These are phyloP conservation scores for Circinella minor DNA, from an alignment of 371 early-diverging fungal species.

Conservation along the genomic window DNA sequence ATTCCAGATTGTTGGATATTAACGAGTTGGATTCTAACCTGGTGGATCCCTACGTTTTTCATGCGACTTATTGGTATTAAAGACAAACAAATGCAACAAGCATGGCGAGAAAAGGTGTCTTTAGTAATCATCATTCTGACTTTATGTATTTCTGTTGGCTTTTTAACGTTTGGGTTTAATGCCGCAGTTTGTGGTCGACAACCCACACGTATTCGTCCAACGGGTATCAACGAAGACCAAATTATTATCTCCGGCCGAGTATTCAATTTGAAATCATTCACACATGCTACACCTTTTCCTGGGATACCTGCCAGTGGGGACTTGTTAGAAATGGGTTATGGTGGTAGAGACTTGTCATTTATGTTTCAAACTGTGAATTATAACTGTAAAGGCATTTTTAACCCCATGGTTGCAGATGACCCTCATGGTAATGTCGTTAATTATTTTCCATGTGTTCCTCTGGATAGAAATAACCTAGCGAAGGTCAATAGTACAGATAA, in stretches of 20 bases:
- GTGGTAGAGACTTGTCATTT: constrained; percentile 77
- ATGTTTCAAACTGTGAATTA: constrained; percentile 79
- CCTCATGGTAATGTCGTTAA: constrained; percentile 58
- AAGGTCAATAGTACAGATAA: constrained; percentile 56
- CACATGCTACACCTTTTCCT: constrained; percentile 43
- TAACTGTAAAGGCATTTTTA: constrained; percentile 69
- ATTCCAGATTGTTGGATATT: constrained; percentile 36
- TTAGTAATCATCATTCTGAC: constrained; percentile 75
- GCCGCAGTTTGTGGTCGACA: constrained; percentile 62
- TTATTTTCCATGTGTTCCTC: constrained; percentile 78
- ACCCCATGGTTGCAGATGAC: constrained; percentile 48
- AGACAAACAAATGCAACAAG: constrained; percentile 75
- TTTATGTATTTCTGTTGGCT: constrained; percentile 68
- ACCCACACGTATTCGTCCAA: constrained; percentile 57
- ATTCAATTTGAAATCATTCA: constrained; percentile 50
- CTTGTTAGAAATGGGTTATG: constrained; percentile 65
- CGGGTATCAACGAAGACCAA: constrained; percentile 49
- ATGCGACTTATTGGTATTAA: constrained; percentile 41
- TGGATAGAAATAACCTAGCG: constrained; percentile 42
- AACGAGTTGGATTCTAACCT: constrained; percentile 45
- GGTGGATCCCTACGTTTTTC: constrained; percentile 48
- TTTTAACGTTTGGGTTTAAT: constrained; percentile 70
- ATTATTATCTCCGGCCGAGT: constrained; percentile 61
- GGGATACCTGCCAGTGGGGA: constrained; percentile 55
- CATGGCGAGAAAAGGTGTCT: constrained; percentile 93